Conservation (phyloP, 2,329 filamentous ascomycete species). For the Calonectria pteridis region DNA sequence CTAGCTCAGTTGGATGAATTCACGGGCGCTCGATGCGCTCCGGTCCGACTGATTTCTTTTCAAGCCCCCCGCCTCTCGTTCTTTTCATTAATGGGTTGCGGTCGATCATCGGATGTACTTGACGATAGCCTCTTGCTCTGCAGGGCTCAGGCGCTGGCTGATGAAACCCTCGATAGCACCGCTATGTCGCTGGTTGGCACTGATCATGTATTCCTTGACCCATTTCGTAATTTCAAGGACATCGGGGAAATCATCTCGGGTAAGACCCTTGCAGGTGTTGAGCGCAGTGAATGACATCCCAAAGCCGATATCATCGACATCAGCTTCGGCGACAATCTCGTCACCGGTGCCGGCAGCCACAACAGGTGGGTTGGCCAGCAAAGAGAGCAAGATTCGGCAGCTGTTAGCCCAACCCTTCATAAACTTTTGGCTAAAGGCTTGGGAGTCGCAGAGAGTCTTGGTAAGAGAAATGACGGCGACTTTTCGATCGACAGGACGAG, state of each 20-base stretch:
- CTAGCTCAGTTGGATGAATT: not conserved
- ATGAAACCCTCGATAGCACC: constrained; percentile 81
- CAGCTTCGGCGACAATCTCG: constrained; percentile 85
- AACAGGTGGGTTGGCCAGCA: constrained; percentile 87
- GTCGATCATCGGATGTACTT: constrained; percentile 60
- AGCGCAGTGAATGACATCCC: constrained; percentile 94
- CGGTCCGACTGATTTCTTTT: not conserved
- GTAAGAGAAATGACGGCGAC: constrained; percentile 92
- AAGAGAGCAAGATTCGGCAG: constrained; percentile 87
- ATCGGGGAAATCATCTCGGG: constrained; percentile 87
- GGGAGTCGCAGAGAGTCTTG: constrained; percentile 89
- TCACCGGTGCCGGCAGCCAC: constrained; percentile 75
- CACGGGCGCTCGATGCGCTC: not conserved
- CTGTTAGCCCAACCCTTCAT: constrained; percentile 93
- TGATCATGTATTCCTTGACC: constrained; percentile 83
- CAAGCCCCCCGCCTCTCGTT: not conserved
- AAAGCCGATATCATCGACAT: constrained; percentile 95
- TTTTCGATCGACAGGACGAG: constrained; percentile 90
- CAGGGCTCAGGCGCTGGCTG: constrained; percentile 74
- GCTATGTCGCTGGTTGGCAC: constrained; percentile 79
- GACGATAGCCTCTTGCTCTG: constrained; percentile 67
- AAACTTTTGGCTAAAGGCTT: constrained; percentile 84
- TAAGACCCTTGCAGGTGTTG: constrained; percentile 85
- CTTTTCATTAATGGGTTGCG: not conserved
- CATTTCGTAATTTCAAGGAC: constrained; percentile 85